phyloP scores from a whole-genome alignment of 495 filamentous ascomycete genomes.

The Hyaloscypha hepaticicola region DNA sequence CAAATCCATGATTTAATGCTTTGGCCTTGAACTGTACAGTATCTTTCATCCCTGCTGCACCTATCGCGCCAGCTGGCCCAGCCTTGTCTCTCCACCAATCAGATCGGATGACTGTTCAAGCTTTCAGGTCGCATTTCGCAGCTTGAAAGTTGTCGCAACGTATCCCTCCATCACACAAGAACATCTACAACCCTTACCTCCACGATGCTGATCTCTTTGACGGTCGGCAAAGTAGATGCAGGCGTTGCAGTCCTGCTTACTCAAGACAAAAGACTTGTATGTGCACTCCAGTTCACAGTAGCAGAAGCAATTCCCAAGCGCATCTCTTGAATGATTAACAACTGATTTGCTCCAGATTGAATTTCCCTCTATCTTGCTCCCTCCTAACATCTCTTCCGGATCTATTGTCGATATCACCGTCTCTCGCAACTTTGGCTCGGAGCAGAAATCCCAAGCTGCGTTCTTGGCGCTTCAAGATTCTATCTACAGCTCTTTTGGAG shows the following conservation, averaged over 20 bases:
- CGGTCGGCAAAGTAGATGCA: slow-evolving; percentile 98
- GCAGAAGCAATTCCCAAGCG: neutral
- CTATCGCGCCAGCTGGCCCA: slow-evolving; percentile 6
- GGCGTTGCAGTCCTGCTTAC: slow-evolving; percentile 96
- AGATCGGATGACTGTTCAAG: slow-evolving; percentile 2
- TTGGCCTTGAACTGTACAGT: neutral
- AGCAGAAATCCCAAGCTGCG: slow-evolving; percentile 64
- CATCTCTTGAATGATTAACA: neutral
- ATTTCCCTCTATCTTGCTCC: slow-evolving; percentile 96
- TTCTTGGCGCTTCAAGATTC: slow-evolving; percentile 84
- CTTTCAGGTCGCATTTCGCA: slow-evolving; percentile 13
- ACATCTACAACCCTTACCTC: slow-evolving; percentile 3
- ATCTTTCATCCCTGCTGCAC: neutral
- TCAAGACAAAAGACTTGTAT: slow-evolving; percentile 92
- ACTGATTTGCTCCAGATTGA: slow-evolving; percentile 67
- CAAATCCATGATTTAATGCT: neutral
- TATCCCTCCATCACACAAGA: slow-evolving; percentile 9
- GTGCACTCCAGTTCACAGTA: neutral
- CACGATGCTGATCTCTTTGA: slow-evolving; percentile 92
- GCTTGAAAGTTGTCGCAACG: slow-evolving; percentile 24
- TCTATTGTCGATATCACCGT: slow-evolving; percentile 98
- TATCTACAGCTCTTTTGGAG: slow-evolving; percentile 84
- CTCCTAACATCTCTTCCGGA: slow-evolving; percentile 88
- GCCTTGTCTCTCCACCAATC: slow-evolving; percentile 26
- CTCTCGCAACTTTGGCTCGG: slow-evolving; percentile 77